Conservation (phyloP, 768 basidiomycete genomes). For the Inosperma sp. region DNA sequence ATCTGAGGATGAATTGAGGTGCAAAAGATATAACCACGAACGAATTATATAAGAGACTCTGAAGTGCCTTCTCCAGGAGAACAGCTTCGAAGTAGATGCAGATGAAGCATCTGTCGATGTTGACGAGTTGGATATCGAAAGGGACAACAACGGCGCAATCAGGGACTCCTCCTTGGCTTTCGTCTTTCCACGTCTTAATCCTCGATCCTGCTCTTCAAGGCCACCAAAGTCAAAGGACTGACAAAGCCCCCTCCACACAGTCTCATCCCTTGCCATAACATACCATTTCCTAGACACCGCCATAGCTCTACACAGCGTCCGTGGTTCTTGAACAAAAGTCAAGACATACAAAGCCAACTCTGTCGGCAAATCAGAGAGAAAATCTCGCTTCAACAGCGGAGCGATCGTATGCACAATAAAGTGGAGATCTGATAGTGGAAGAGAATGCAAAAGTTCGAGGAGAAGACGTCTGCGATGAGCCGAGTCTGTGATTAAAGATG, state of each 20-base stretch:
- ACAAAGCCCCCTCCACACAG: conserved; percentile 78
- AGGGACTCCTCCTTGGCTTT: conserved; percentile 2
- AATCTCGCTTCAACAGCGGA: conserved; percentile 61
- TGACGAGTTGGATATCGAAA: conserved; percentile 3
- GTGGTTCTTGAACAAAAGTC: conserved; percentile 69
- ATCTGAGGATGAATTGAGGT: neutral
- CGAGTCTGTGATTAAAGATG: conserved; percentile 22
- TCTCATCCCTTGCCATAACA: conserved; percentile 65
- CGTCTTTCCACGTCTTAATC: conserved; percentile 18
- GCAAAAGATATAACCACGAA: conserved; percentile 31
- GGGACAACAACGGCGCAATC: neutral
- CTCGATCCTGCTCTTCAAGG: conserved; percentile 21
- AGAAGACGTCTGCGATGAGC: conserved; percentile 49
- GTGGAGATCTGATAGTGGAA: conserved; percentile 57
- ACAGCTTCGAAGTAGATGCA: conserved; percentile 18
- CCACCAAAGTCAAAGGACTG: conserved; percentile 45
- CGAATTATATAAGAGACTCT: conserved; percentile 67
- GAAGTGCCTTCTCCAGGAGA: conserved; percentile 70
- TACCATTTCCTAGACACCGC: conserved; percentile 73
- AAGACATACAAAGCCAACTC: conserved; percentile 78
- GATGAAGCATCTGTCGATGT: neutral
- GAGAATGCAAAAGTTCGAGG: conserved; percentile 44
- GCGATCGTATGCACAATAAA: conserved; percentile 63
- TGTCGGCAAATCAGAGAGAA: conserved; percentile 34
- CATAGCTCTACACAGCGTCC: conserved; percentile 62